A percentile compares a stretch with the other conserved stretches of the same genome.
These are phyloP conservation scores for Aureobasidium sp. DNA, from an alignment of 2,329 filamentous ascomycete species.

Conservation along the genomic window DNA sequence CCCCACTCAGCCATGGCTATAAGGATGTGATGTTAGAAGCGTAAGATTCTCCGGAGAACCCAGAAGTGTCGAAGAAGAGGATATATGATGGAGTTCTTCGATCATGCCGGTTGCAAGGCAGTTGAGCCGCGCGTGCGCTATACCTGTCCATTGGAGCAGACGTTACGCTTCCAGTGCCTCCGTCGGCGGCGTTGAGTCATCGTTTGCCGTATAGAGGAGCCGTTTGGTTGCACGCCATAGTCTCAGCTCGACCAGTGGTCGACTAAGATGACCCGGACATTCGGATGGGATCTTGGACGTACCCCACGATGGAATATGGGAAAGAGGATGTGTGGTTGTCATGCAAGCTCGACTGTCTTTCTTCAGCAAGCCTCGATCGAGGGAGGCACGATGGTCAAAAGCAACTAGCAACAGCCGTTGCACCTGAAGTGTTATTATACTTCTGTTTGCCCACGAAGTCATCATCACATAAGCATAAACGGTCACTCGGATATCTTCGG, in stretches of 20 bases:
- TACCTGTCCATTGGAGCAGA: neutral
- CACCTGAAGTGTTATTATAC: neutral
- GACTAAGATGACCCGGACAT: neutral
- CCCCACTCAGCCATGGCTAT: neutral
- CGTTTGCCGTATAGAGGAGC: neutral
- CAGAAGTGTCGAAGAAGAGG: neutral
- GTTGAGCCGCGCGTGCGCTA: neutral
- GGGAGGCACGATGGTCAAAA: neutral
- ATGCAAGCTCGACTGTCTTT: neutral
- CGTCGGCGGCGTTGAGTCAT: neutral
- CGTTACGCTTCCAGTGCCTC: neutral
- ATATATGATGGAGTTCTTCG: neutral
- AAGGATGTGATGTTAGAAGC: neutral
- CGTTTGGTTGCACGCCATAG: neutral
- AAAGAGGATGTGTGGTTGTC: neutral
- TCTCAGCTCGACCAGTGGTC: no score
- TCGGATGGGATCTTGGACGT: neutral
- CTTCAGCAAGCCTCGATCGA: neutral
- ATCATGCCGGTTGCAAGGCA: constrained; percentile 1
- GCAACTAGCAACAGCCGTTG: neutral
- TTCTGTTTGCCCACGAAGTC: neutral
- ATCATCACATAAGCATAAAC: neutral
- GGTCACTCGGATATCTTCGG: constrained; percentile 3
- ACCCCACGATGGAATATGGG: neutral
- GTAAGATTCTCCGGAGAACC: neutral